A percentile compares a stretch with the other conserved stretches of the same genome.
phyloP scores from a whole-genome alignment of 495 filamentous ascomycete genomes.

The Extremus antarcticus region DNA sequence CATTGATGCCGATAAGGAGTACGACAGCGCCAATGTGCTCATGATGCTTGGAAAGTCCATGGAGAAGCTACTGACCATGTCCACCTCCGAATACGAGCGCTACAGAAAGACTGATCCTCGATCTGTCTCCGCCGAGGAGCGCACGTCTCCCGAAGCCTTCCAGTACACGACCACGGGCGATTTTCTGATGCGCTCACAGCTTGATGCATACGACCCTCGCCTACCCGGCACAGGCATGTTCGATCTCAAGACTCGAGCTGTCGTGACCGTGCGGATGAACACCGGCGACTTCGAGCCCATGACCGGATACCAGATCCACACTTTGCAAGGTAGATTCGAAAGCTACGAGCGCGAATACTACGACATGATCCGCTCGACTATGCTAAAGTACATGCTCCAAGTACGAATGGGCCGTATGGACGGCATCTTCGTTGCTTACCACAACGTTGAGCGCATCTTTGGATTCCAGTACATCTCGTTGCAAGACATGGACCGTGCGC shows the following conservation, averaged over 20 bases:
- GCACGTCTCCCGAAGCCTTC: constrained; percentile 52
- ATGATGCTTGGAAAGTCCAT: constrained; percentile 87
- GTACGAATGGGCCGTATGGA: constrained; percentile 97
- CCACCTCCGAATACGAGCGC: constrained; percentile 69
- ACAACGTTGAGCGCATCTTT: constrained; percentile 91
- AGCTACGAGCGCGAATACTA: constrained; percentile 93
- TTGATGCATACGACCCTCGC: constrained; percentile 81
- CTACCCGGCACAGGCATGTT: constrained; percentile 92
- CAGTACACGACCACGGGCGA: constrained; percentile 85
- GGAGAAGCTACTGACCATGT: constrained; percentile 86
- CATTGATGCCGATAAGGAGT: constrained; percentile 97
- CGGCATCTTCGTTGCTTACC: constrained; percentile 95
- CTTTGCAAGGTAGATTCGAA: constrained; percentile 62
- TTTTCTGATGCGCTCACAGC: constrained; percentile 89
- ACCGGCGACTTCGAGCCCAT: constrained; percentile 58
- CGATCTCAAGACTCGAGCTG: constrained; percentile 90
- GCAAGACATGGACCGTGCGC: constrained; percentile 69
- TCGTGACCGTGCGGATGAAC: constrained; percentile 83
- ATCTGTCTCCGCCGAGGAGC: constrained; percentile 53
- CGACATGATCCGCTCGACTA: constrained; percentile 90
- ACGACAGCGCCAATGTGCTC: constrained; percentile 71
- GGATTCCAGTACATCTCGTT: constrained; percentile 91
- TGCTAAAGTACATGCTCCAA: constrained; percentile 94
- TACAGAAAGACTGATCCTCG: constrained; percentile 59
- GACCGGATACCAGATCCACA: constrained; percentile 76